phyloP scores from a whole-genome alignment of 2,329 filamentous ascomycete species.

The Trichoderma semiorbis region DNA sequence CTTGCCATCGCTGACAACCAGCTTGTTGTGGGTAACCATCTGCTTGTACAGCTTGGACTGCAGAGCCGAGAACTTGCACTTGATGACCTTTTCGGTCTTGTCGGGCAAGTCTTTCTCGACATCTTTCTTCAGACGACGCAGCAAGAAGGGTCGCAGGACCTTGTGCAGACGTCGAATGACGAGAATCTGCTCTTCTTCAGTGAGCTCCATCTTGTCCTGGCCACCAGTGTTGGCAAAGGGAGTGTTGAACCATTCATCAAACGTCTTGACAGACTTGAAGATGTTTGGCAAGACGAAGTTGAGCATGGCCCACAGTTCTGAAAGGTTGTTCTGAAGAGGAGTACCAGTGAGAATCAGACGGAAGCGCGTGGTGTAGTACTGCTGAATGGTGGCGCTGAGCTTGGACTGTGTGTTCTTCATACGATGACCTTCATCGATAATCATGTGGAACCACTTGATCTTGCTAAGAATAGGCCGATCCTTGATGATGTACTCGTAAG shows the following conservation, averaged over 20 bases:
- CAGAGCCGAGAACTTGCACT: constrained; percentile 94
- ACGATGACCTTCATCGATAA: constrained; percentile 97
- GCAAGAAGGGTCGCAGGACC: constrained; percentile 92
- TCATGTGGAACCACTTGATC: constrained; percentile 99
- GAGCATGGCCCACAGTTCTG: constrained; percentile 94
- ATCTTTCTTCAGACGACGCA: constrained; percentile 98
- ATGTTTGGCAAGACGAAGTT: constrained; percentile 98
- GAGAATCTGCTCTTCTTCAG: constrained; percentile 98
- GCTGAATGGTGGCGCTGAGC: constrained; percentile 87
- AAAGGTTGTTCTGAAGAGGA: constrained; percentile 92
- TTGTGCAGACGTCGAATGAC: constrained; percentile 98
- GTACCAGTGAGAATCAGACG: constrained; percentile 97
- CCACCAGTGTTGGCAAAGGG: constrained; percentile 97
- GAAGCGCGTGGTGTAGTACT: constrained; percentile 93
- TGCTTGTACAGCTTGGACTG: constrained; percentile 96
- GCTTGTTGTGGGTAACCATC: constrained; percentile 91
- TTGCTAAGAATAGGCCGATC: constrained; percentile 92
- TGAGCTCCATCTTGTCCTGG: constrained; percentile 98
- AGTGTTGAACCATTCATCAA: constrained; percentile 99
- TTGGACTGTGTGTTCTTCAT: constrained; percentile 99
- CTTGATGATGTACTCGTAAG: constrained; percentile 99
- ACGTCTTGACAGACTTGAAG: constrained; percentile 98
- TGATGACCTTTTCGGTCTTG: constrained; percentile 99
- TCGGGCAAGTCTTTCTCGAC: constrained; percentile 98
- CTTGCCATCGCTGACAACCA: constrained; percentile 92